Evolutionary conservation across 169 alveolate genomes (phyloP), one percentile per base, ranked within the genome.

Genomic region (Cryptosporidium bovis): DNA sequence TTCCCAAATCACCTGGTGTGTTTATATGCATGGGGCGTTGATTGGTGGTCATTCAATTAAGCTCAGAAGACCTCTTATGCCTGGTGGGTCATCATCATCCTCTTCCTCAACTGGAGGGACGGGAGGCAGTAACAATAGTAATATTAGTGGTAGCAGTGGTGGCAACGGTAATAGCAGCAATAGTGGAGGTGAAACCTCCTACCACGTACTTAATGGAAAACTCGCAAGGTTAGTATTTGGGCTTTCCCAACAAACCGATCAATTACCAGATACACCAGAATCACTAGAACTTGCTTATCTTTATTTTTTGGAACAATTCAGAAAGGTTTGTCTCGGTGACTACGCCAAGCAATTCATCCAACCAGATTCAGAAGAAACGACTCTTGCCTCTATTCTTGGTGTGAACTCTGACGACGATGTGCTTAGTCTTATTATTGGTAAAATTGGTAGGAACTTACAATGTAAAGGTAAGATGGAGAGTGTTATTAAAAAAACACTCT

Each of bases 321-420:
- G 97, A 53, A 96, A 96, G 93, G 95, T 96, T 10, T 94, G 91
- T 65, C 94, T 96, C 36, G 96, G 98, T 24, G 98, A 96, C 87
- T 96, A 95, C 51, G 96, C 97, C 51, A 94, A 94, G 90, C 96
- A 94, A 56, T 91, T 93, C 50, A 93, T 93, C 15, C 93, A 83
- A 36, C 92, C 93, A 20, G 93, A 92, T 31, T 69, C 66, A 67
- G 94, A 92, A 71, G 94, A 93, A 27, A 90, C 95, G 51, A 91
- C 90, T 51, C 24, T 68, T 50, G 91, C 91, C 8, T 66, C 94
- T 4, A 92, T 91, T 29, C 82, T 93, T 31, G 95, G 95, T 1
- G 83, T 92, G 50, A 89, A 91, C 58, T 92, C 93, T 62, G 96
- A 92, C 83, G 93, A 93, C 56, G 96, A 92, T 29, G 93, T 93